These are phyloP conservation scores for Solanum sitiens DNA, from an alignment of 257 asterid species.

Conservation along the genomic window DNA sequence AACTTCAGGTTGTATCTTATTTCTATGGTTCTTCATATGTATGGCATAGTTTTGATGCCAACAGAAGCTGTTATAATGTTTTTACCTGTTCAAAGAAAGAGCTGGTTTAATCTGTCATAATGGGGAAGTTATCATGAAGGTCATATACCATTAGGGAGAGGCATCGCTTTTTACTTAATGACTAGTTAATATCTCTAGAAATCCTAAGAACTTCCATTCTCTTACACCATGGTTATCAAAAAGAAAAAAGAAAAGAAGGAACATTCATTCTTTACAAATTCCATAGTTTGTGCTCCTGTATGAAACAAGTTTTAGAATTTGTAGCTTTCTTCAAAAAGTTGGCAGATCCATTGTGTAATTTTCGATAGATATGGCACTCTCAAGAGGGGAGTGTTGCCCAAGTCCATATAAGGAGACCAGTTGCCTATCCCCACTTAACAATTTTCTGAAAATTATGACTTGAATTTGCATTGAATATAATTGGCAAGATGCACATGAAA, in stretches of 20 bases:
- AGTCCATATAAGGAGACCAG: not conserved
- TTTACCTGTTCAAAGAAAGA: not conserved
- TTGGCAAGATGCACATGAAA: not conserved
- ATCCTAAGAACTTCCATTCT: not conserved
- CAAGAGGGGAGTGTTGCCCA: not conserved
- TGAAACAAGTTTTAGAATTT: not conserved
- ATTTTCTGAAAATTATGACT: not conserved
- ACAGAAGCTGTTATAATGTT: not conserved
- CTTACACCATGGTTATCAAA: not conserved
- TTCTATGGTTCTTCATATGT: not conserved
- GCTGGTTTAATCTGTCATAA: not conserved
- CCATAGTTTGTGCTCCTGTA: not conserved
- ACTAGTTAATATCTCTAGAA: not conserved
- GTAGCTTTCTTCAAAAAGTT: not conserved
- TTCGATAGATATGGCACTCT: not conserved
- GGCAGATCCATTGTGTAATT: not conserved
- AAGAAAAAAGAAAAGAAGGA: not conserved
- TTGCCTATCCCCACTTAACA: not conserved
- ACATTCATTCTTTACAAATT: not conserved
- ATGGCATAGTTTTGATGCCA: not conserved
- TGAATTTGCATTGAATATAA: not conserved
- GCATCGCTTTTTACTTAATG: not conserved
- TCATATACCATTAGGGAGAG: not conserved
- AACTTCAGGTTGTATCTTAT: not conserved
- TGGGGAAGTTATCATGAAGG: not conserved